Percentiles rank a stretch among this genome's conserved stretches.
Conservation (phyloP, 192 early-diverging fungal species). For the Gaertneriomyces sp. region DNA sequence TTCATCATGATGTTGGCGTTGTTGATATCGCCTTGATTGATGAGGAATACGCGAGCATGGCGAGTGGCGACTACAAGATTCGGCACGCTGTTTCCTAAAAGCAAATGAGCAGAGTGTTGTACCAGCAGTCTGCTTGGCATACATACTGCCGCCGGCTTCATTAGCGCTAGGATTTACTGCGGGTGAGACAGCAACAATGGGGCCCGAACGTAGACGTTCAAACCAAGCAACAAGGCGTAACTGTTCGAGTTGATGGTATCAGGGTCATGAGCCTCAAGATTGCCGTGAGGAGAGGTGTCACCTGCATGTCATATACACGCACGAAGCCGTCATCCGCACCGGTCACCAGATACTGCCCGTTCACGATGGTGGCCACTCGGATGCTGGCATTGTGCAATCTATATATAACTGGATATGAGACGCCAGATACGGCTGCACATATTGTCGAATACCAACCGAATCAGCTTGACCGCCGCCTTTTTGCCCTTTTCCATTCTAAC, state of each 20-base stretch:
- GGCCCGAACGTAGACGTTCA: conserved; percentile 43
- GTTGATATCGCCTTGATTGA: conserved; percentile 7
- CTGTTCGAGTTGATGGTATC: conserved; percentile 19
- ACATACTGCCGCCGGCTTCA: neutral
- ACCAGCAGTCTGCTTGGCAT: neutral
- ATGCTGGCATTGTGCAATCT: conserved; percentile 50
- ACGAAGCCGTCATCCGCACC: conserved; percentile 54
- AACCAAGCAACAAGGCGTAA: conserved; percentile 51
- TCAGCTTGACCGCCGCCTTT: conserved; percentile 50
- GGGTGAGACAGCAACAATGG: conserved; percentile 42
- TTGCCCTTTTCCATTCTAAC: conserved; percentile 43
- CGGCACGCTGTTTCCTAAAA: conserved; percentile 35
- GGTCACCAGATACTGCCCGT: conserved; percentile 47
- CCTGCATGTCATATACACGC: conserved; percentile 56
- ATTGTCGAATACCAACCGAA: conserved; percentile 32
- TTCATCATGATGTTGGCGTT: too few relatives aligned
- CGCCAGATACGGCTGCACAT: too few relatives aligned
- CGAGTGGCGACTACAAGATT: conserved; percentile 42
- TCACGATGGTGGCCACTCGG: conserved; percentile 34
- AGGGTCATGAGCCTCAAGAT: neutral
- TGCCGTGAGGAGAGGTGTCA: conserved; percentile 3
- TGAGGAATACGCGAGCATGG: conserved; percentile 32
- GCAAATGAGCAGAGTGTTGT: conserved; percentile 1
- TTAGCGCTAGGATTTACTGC: too few relatives aligned
- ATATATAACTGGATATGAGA: conserved; percentile 6